phyloP scores from a whole-genome alignment of 805 yeast species.

The Candida orba region DNA sequence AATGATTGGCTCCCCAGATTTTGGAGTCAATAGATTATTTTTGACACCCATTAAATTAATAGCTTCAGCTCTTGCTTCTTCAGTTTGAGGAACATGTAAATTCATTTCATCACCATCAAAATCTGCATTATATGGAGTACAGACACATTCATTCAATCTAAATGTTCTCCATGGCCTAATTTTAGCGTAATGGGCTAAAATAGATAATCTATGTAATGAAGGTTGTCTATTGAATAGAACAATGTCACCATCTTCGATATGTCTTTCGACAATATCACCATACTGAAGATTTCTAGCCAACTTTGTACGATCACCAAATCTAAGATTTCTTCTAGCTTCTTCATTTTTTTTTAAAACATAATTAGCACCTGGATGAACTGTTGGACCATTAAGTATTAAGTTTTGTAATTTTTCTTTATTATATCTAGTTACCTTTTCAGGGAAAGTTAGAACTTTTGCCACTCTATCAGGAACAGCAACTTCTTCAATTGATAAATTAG shows the following conservation, averaged over 20 bases:
- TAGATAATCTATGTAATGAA: slow-evolving; percentile 88
- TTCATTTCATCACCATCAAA: slow-evolving; percentile 99
- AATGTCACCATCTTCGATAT: slow-evolving; percentile 93
- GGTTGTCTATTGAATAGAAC: slow-evolving; percentile 97
- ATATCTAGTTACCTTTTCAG: slow-evolving; percentile 88
- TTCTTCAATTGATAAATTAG: slow-evolving; percentile 88
- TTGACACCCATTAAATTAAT: slow-evolving; percentile 97
- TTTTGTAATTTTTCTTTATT: slow-evolving; percentile 71
- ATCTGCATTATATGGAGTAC: slow-evolving; percentile 99
- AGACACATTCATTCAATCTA: slow-evolving; percentile 95
- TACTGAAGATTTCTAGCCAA: slow-evolving; percentile 68
- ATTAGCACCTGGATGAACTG: slow-evolving; percentile 93
- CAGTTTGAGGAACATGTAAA: slow-evolving; percentile 97
- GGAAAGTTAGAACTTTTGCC: slow-evolving; percentile 91
- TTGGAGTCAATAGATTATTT: slow-evolving; percentile 88
- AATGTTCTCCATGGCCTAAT: slow-evolving; percentile 98
- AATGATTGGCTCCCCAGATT: slow-evolving; percentile 97
- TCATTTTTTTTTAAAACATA: slow-evolving; percentile 80
- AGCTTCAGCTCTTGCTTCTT: slow-evolving; percentile 99
- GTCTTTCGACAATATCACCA: slow-evolving; percentile 96
- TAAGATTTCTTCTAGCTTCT: slow-evolving; percentile 75
- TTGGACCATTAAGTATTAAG: slow-evolving; percentile 78
- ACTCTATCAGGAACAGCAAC: slow-evolving; percentile 98
- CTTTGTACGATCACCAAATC: slow-evolving; percentile 79
- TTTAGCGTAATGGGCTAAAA: slow-evolving; percentile 91